Evolutionary conservation across 768 basidiomycete species (phyloP), one percentile per base, ranked within the genome.

Genomic region (Atractiella rhizophila): DNA sequence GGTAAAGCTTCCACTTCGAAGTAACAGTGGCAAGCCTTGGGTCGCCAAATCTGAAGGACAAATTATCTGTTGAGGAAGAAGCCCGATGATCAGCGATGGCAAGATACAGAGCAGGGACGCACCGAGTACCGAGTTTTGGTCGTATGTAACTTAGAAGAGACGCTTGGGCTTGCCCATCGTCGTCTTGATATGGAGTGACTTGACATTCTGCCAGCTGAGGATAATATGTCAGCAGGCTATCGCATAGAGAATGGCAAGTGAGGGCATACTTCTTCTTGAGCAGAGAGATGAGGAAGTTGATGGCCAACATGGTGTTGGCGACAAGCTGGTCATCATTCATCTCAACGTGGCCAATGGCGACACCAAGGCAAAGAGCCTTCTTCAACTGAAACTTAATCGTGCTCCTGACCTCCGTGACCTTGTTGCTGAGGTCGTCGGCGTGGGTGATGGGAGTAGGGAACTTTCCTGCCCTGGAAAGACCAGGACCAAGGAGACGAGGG

Each of bases 381-480:
- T 45, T 45, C 33, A 45, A 44, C 46, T 45, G 48, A 40, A 59
- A 59, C 44, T 96, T 98, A 73, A 98, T 96, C 51, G 88, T 96
- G 51, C 83, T 88, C 59, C 81, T 77, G 52, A 98, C 86, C 62
- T 98, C 91, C 50, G 64, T 72, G 59, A 91, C 66, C 67, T 94
- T 94, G 68, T 73, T 76, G 58, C 56, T 54, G 41, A 98, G 65
- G 63, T 96, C 88, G 57, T 98, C 91, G 24, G 68, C 59, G 61
- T 85, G 81, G 16, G 82, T 76, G 59, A 98, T 72, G 53, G 91
- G 86, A 42, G 88, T 94, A 37, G 86, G 88, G 77, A 94, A 94
- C 62, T 96, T 94, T 59, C 86, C 88, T 57, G 91, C 85, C 69
- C 96, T 98, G 57, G 88, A 96, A 46, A 98, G 77, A 79, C 91